Evolutionary conservation across 1,139 yeast genomes (phyloP).

Genomic region (Kodamaea arcana): DNA sequence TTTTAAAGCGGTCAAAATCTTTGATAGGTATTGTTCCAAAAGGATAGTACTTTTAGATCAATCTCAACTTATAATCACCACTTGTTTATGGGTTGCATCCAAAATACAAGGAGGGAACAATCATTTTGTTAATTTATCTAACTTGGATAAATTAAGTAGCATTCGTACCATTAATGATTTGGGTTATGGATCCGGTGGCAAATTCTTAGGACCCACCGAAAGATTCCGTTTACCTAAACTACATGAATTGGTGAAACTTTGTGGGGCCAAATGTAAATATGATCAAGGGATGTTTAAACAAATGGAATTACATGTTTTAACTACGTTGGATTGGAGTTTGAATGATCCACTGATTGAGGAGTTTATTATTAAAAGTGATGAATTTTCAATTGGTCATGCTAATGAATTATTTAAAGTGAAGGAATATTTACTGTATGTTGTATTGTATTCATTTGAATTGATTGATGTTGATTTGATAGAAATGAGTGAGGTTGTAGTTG

Average conservation of each 20-base stretch:
- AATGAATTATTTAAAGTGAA: constrained; percentile 36
- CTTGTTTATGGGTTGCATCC: constrained; percentile 65
- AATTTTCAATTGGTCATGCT: constrained; percentile 21
- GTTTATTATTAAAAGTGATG: constrained; percentile 32
- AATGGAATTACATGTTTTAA: constrained; percentile 51
- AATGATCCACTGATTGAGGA: constrained; percentile 58
- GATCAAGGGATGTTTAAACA: constrained; percentile 60
- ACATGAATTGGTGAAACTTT: constrained; percentile 56
- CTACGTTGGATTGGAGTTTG: constrained; percentile 59
- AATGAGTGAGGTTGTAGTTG: constrained; percentile 31
- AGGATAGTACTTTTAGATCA: constrained; percentile 59
- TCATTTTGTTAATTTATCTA: constrained; percentile 53
- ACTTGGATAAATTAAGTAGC: constrained; percentile 25
- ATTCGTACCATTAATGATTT: constrained; percentile 38
- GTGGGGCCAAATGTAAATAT: constrained; percentile 55
- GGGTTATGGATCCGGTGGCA: constrained; percentile 52
- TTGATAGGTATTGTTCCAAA: constrained; percentile 65
- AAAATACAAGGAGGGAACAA: constrained; percentile 68
- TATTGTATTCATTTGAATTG: constrained; percentile 36
- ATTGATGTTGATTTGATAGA: constrained; percentile 32
- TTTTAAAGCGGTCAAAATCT: constrained; percentile 53
- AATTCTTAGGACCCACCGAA: constrained; percentile 62
- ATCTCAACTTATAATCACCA: constrained; percentile 58
- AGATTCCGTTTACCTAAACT: constrained; percentile 63
- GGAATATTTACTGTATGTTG: constrained; percentile 33